Base-by-base conservation (phyloP, 192 early-diverging fungal genomes). In the Coemansia biformis region DNA sequence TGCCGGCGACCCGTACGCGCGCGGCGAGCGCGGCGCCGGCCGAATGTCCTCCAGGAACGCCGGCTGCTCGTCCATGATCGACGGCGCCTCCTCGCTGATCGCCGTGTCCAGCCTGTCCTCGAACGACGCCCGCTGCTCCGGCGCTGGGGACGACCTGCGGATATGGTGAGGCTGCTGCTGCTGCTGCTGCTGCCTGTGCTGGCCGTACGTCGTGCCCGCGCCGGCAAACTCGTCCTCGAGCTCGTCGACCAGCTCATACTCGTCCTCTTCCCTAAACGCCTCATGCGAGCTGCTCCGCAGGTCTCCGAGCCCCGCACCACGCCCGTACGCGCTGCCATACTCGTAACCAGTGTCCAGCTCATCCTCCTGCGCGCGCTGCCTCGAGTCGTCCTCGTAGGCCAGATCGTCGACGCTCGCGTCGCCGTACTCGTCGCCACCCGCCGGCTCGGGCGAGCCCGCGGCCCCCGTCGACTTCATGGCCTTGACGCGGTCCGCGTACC, bases 401-500 rank as follows among this genome's bases (percentile, higher is more conserved):
- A 42, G 60, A 6, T 26, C 24, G 24, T 26, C 24, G 24, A 26
- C 3, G 3, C 24, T 6, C 24, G 24, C 6, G 12, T 51, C 66
- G 32, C 59, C 21, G 13, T 56, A 54, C 15, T 58, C 48, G 43
- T 43, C 28, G 14, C 48, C 41, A 50, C 65, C 54, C 11, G 53
- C 59, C n/a, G 42, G 59, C 7, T 40, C 40, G 32, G 57, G 48
- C 35, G 63, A 54, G 26, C 53, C 57, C 7, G 38, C 44, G 0
- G 38, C 11, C 23, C 28, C 36, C 15, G 67, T 40, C n/a, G 64
- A 48, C 56, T 73, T 73, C 51, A 78, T 73, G 4, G 56, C 68
- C 59, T 74, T 78, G 48, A 74, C 76, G 24, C 93, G 80, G 57
- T 97, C 95, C 12, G 96, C 91, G 59, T 99, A 99, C 23, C 94